Base-by-base conservation (phyloP, 2,329 filamentous ascomycete species). In the Alternaria sp. region DNA sequence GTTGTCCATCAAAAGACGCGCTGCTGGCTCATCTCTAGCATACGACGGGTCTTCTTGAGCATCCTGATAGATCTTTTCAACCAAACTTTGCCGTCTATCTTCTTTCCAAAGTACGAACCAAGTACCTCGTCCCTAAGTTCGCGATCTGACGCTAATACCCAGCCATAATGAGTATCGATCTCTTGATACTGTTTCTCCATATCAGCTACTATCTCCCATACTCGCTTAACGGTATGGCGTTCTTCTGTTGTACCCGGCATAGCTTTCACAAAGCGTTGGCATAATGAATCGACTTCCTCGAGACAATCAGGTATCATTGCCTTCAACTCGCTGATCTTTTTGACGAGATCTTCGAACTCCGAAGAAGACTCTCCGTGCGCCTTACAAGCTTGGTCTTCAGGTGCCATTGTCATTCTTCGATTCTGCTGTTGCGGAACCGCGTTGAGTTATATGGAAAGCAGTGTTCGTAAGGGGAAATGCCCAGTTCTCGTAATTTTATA, bases 101-200 rank as follows among this genome's bases (percentile, higher is more conserved):
- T 25, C 5, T 7, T 30, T 40, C 30, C 26, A 32, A 46, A 46
- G 12, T 21, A n/a, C 12, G 6, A n/a, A 6, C 30, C 4, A 15
- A 60, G 40, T 17, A 57, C 62, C 17, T 36, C 36, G 7, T 49
- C 40, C 19, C 57, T 44, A 2, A 45, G 46, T 30, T 23, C 28
- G 43, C 19, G 56, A 15, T 67, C 64, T 6, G 55, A 51, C 7
- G 62, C 62, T 11, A 60, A n/a, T 4, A 57, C 56, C 64, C 64
- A 65, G 1, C 64, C 62, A 7, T 65, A 67, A 30, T 67, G 56
- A 15, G 25, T 43, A 46, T 62, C 47, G 2, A 65, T 44, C 12
- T 65, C 40, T 1, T 51, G 28, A 45, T 55, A 51, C 19, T 21
- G 8, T 1, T 2, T 40, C 21, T 46, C 21, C 15, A 63, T 36